These are phyloP conservation scores for Zymoseptoria tritici DNA, from an alignment of 2,329 filamentous ascomycete genomes.

Conservation along the genomic window DNA sequence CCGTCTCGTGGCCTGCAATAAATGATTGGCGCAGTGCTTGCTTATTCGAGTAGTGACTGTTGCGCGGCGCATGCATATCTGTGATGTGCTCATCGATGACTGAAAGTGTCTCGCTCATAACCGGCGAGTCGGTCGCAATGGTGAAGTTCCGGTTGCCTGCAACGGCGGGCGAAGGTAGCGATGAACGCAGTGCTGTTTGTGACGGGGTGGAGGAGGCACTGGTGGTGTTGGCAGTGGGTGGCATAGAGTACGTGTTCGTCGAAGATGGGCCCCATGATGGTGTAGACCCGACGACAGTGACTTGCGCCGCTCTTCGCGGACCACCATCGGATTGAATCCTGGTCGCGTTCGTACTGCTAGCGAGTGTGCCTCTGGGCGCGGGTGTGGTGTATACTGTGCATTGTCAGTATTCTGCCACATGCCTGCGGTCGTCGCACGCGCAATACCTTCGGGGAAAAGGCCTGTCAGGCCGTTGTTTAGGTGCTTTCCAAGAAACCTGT, in stretches of 20 bases:
- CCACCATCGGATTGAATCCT: constrained; percentile 14
- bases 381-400: constrained; percentile 34
- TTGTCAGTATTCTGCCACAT: constrained; percentile 9
- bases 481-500: constrained; percentile 64
- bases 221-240: constrained; percentile 7
- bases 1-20: constrained; percentile 88
- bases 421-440: background rate
- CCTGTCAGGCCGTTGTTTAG: constrained; percentile 65
- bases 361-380: constrained; percentile 30
- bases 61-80: constrained; percentile 57
- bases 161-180: constrained; percentile 12
- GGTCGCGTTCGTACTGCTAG: constrained; percentile 12
- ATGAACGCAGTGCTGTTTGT: constrained; percentile 16
- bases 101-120: constrained; percentile 89
- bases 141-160: constrained; percentile 8
- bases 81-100: constrained; percentile 97
- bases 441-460: constrained; percentile 72
- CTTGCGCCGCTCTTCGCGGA: constrained; percentile 12
- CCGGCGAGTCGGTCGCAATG: constrained; percentile 44
- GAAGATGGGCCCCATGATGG: background rate
- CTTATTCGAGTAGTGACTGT: constrained; percentile 75
- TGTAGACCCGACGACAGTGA: constrained; percentile 6
- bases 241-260: constrained; percentile 1
- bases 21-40: constrained; percentile 74
- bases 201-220: constrained; percentile 3